These are phyloP conservation scores for Monascus ruber DNA, from an alignment of 2,329 filamentous ascomycete genomes.

Conservation along the genomic window DNA sequence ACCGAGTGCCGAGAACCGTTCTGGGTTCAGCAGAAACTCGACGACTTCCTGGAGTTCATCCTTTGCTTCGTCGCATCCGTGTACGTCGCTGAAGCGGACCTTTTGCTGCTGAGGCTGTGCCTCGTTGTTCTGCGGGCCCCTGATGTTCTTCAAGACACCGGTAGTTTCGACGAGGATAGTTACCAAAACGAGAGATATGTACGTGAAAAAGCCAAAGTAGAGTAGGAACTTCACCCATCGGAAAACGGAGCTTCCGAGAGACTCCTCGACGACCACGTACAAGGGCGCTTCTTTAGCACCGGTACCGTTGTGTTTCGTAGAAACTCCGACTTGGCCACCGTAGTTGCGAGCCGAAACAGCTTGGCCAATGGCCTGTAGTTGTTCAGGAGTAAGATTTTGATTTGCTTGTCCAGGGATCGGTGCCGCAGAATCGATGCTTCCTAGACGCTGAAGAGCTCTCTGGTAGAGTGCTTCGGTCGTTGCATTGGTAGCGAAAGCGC, in stretches of 20 bases:
- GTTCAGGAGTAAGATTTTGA: slow-evolving; percentile 42
- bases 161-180: slow-evolving; percentile 74
- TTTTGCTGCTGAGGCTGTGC: slow-evolving; percentile 88
- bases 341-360: slow-evolving; percentile 62
- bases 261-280: slow-evolving; percentile 92
- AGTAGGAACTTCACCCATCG: slow-evolving; percentile 83
- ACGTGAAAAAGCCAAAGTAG: slow-evolving; percentile 66
- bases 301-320: slow-evolving; percentile 40
- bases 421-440: slow-evolving; percentile 27
- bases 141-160: slow-evolving; percentile 67
- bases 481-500: slow-evolving; percentile 69
- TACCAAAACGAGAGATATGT: slow-evolving; percentile 66
- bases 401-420: slow-evolving; percentile 9
- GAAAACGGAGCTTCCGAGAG: slow-evolving; percentile 65
- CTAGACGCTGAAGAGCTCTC: slow-evolving; percentile 57
- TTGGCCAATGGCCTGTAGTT: slow-evolving; percentile 69
- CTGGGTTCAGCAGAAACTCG: slow-evolving; percentile 87
- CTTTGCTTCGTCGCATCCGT: slow-evolving; percentile 96
- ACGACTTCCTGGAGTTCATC: slow-evolving; percentile 95
- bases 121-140: slow-evolving; percentile 61
- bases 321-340: slow-evolving; percentile 52
- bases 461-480: slow-evolving; percentile 69
- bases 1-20: slow-evolving; percentile 84
- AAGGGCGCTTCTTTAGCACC: slow-evolving; percentile 76
- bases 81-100: slow-evolving; percentile 83